phyloP scores from a whole-genome alignment of 23 red algal genomes.

The Cyanidioschyzon merolae region DNA sequence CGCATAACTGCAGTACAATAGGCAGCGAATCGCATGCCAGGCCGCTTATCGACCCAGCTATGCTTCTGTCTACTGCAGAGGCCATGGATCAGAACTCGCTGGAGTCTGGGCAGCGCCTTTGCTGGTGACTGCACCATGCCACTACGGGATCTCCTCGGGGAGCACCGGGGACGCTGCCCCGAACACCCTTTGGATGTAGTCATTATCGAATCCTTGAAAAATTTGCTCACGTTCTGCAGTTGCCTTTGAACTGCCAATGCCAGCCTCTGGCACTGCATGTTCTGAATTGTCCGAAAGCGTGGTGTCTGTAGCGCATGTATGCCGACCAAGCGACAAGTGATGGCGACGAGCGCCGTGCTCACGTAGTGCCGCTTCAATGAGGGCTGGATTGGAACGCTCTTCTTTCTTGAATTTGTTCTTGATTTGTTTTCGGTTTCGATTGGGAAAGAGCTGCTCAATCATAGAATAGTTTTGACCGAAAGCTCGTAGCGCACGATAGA shows the following conservation, averaged over 20 bases:
- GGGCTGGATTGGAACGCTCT: constrained; percentile 40
- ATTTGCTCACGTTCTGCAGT: background rate
- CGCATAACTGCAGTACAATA: too few relatives aligned
- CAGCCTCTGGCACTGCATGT: background rate
- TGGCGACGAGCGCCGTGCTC: background rate
- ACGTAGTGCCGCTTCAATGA: constrained; percentile 39
- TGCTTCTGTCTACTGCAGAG: too few relatives aligned
- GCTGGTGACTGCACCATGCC: background rate
- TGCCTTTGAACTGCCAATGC: background rate
- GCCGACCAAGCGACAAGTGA: background rate
- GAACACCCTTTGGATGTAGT: constrained; percentile 6
- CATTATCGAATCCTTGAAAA: background rate
- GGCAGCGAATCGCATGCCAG: too few relatives aligned
- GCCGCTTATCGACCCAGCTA: too few relatives aligned
- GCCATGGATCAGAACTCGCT: too few relatives aligned
- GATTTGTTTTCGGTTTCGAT: constrained; percentile 53
- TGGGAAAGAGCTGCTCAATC: constrained; percentile 55
- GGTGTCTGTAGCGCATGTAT: background rate
- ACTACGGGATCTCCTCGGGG: background rate
- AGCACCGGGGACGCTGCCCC: background rate
- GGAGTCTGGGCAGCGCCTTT: background rate
- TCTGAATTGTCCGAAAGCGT: background rate
- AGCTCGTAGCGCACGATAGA: constrained; percentile 50
- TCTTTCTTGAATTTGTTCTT: constrained; percentile 97
- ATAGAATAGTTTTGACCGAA: constrained; percentile 88